Conservation (phyloP, 371 early-diverging fungal species). For the Mucor velutinosus region DNA sequence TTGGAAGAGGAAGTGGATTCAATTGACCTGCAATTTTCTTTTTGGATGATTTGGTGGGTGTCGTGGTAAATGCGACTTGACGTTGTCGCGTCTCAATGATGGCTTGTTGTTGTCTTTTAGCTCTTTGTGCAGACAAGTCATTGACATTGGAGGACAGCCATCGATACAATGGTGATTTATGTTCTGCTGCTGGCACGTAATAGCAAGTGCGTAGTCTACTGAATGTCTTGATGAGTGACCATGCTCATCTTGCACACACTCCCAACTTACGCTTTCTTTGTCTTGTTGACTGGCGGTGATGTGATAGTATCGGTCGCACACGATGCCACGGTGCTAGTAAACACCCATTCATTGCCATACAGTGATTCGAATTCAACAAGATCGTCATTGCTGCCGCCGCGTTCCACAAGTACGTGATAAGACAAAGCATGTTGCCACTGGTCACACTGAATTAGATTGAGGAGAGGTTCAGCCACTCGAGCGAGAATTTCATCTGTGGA, state of each 20-base stretch:
- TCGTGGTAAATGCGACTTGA: conserved; percentile 11
- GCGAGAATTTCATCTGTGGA: conserved; percentile 26
- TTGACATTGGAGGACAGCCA: conserved; percentile 17
- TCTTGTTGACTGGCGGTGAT: not conserved
- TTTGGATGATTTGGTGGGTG: conserved; percentile 6
- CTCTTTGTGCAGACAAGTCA: not conserved
- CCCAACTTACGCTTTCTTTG: not conserved
- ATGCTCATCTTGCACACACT: no score
- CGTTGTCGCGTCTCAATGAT: conserved; percentile 47
- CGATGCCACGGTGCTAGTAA: not conserved
- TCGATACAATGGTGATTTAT: not conserved
- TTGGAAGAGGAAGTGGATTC: not conserved
- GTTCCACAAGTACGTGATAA: not conserved
- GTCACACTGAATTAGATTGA: conserved; percentile 22
- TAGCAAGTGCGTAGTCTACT: not conserved
- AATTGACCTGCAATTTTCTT: conserved; percentile 10
- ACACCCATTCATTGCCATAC: conserved; percentile 17
- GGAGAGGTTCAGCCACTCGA: conserved; percentile 34
- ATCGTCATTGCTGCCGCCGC: not conserved
- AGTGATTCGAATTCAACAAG: conserved; percentile 13
- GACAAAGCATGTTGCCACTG: conserved; percentile 12
- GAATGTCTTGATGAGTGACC: not conserved
- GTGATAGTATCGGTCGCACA: not conserved
- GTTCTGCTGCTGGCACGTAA: not conserved
- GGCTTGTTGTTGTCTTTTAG: conserved; percentile 42